Percentiles rank a stretch among this genome's conserved stretches.
These are phyloP conservation scores for Puccinia horiana DNA, from an alignment of 1,284 basidiomycete genomes.

Conservation along the genomic window DNA sequence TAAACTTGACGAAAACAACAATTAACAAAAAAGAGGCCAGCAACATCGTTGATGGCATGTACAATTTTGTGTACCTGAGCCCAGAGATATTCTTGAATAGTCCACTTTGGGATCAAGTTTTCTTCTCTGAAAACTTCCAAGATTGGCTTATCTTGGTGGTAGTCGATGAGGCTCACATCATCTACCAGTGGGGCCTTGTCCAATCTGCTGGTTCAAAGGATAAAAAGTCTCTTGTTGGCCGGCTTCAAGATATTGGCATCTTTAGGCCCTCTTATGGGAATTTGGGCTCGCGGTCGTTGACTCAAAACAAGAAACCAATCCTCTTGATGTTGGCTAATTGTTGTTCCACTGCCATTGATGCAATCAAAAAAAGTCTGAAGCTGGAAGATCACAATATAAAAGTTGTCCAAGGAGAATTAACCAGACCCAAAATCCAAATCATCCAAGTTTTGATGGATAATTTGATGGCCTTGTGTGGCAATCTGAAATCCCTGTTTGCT, in stretches of 20 bases:
- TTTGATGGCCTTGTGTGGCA: neutral
- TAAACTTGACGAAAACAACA: neutral
- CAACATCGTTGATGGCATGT: neutral
- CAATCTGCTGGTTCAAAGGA: neutral
- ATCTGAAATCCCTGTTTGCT: neutral
- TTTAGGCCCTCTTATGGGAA: neutral
- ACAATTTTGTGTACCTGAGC: conserved; percentile 1
- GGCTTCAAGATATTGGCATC: neutral
- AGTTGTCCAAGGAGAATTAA: neutral
- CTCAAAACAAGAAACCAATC: too few species aligned
- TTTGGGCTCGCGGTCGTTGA: too few species aligned
- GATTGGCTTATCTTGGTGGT: too few species aligned
- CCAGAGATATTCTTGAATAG: conserved; percentile 8
- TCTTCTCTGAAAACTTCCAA: neutral
- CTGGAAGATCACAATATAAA: neutral
- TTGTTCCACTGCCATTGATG: neutral
- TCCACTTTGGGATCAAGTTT: neutral
- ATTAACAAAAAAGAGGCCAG: neutral
- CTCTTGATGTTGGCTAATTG: conserved; percentile 4
- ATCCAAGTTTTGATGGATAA: neutral
- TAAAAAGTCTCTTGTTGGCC: neutral
- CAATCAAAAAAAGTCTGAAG: conserved; percentile 16
- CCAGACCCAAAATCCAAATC: neutral
- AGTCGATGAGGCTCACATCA: too few species aligned
- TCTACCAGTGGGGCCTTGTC: neutral